phyloP scores from a whole-genome alignment of 73 alveolate species.

The Tetrahymena thermophila region DNA sequence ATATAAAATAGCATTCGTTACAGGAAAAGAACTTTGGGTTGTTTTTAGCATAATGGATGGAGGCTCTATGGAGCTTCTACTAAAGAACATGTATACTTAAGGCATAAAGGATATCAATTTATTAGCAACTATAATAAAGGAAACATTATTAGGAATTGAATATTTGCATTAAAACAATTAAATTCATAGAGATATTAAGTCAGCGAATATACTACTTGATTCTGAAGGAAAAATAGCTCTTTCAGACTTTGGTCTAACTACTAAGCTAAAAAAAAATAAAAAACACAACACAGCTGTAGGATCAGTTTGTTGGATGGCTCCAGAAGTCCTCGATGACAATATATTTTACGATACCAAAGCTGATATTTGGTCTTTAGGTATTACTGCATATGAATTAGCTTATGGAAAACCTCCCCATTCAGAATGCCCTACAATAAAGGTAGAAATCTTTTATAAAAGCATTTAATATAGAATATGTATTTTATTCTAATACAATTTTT shows the following conservation, averaged over 20 bases:
- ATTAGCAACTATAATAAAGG: background rate
- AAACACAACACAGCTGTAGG: constrained; percentile 10
- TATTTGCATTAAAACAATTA: constrained; percentile 21
- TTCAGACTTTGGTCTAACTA: constrained; percentile 32
- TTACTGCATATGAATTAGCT: constrained; percentile 29
- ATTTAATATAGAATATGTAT: background rate
- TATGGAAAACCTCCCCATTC: constrained; percentile 20
- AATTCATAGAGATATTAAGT: constrained; percentile 69
- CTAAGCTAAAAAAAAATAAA: constrained; percentile 3
- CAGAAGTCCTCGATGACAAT: constrained; percentile 16
- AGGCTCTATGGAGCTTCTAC: background rate
- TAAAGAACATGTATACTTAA: background rate
- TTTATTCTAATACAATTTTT: background rate
- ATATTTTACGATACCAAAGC: constrained; percentile 10
- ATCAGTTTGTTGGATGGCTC: constrained; percentile 38
- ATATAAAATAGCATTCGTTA: background rate
- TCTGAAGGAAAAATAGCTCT: constrained; percentile 10
- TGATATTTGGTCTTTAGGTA: constrained; percentile 32
- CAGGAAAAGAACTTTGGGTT: background rate
- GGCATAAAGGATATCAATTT: background rate
- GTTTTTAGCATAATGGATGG: background rate
- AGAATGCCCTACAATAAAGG: background rate
- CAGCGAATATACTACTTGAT: constrained; percentile 37
- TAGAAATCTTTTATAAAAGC: background rate
- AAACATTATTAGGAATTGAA: background rate